Base-by-base conservation (phyloP, 1,284 basidiomycete species). In the Malassezia japonica region DNA sequence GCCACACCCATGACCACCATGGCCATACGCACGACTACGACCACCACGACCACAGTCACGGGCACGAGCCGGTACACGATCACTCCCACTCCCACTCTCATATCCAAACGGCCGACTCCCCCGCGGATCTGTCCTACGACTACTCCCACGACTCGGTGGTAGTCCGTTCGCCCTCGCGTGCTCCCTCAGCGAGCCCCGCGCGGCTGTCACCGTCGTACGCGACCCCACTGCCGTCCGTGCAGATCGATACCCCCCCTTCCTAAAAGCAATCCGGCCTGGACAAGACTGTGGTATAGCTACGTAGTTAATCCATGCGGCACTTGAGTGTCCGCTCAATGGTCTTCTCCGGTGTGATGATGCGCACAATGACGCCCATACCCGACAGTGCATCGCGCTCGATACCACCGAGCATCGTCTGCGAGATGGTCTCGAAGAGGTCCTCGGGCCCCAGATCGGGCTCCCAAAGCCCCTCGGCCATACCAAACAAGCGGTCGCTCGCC, bases 381-480 rank as follows among this genome's bases (percentile, higher is more conserved):
- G 89, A 94, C 73, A 84, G 87, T 15, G 94, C 90, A 75, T 98
- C 94, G 46, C 94, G 80, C 74, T 99, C 94, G 32, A 96, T 84
- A 8, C 90, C 88, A 65, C 92, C 96, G 68, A 98, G 76, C 50
- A 99, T 77, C 8, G 90, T 92, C 75, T 99, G 94, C 20, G 88
- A 89, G 67, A 96, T 90, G 10, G 94, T 98, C 78, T 98, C 94
- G 69, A 99, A 99, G 45, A 99, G 77, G 74, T 98, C 94, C 73
- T 98, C 94, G 12, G 91, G 83, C 72, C 84, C 89, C 77, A 99
- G 78, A 75, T 91, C 87, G 6, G 91, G 89, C 76, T 99, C 92
- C 94, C 94, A 99, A 34, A 99, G 79, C 5, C 90, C 89, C 76
- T 99, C 94, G 34, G 94, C 94, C 62, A 94, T 84, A 83, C 94